phyloP scores from a whole-genome alignment of 345 rosid species.

The Eucalyptus erythrocorys region DNA sequence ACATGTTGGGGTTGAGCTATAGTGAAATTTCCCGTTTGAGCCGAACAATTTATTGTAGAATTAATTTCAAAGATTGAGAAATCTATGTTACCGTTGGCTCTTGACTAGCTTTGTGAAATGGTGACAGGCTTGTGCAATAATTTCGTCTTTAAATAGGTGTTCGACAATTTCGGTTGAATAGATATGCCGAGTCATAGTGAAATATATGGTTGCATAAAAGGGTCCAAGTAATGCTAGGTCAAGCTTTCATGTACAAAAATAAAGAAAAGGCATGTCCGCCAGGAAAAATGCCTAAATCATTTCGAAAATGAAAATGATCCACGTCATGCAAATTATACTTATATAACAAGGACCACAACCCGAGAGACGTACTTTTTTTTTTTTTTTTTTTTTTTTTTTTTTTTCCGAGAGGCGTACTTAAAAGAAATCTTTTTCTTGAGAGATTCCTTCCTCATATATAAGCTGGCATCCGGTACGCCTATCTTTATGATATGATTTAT shows the following conservation, averaged over 20 bases:
- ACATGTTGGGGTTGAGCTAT: too few relatives aligned
- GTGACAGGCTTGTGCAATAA: not conserved
- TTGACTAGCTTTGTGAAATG: not conserved
- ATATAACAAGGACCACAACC: too few relatives aligned
- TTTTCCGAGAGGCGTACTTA: not conserved
- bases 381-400: too few relatives aligned
- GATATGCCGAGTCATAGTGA: not conserved
- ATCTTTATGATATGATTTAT: not conserved
- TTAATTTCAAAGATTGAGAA: not conserved
- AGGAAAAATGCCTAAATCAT: not conserved
- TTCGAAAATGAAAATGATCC: not conserved
- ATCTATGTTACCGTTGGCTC: not conserved
- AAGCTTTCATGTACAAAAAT: not conserved
- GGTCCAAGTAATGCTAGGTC: not conserved
- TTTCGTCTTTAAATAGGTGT: not conserved
- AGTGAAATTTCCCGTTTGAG: not conserved
- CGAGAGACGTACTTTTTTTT: not conserved
- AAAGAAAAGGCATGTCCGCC: not conserved
- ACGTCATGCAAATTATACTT: not conserved
- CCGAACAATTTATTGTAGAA: not conserved
- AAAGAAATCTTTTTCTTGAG: not conserved
- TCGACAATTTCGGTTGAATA: not conserved
- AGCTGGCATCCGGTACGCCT: not conserved
- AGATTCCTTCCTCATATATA: not conserved
- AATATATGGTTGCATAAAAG: not conserved